Evolutionary conservation across 768 basidiomycete genomes (phyloP), one percentile per base, ranked within the genome.

Genomic region (Calocybe cyanea): DNA sequence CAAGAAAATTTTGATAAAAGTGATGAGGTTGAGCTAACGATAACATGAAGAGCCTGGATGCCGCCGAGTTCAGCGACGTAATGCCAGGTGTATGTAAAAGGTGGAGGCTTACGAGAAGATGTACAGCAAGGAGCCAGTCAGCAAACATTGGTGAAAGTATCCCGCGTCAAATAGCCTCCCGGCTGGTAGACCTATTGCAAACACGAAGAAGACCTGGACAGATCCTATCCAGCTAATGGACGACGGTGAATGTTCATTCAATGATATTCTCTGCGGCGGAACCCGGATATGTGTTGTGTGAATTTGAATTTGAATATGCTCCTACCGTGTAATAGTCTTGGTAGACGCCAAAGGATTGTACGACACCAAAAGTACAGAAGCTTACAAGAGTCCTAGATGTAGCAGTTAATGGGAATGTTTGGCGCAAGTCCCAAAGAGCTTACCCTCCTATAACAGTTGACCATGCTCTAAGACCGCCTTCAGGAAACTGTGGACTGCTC

Each of bases 171-270:
- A 75, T 21, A 73, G 51, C 40, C 66, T 65, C 25, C 72, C 75
- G 8, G 71, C 69, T 17, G 66, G 68, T 23, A 75, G 54, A 20
- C 72, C 75, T 11, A 72, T 50, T 5, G 71, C 67, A 46, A 76
- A 75, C 1, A 75, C 64, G 36, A 75, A 65, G 47, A 76, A 77
- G 10, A 72, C 67, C 56, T 78, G 77, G 3, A 74, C 53, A 5
- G 72, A 73, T 34, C 77, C 77, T 49, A 78, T 77, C 69, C 76
- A 71, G 32, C 72, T 74, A 42, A 73, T 68, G 21, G 71, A 61
- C 2, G 72, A 72, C 0, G 75, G 64, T 5, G 68, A 61, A 48
- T 69, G 67, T 45, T 65, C 65, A 0, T 45, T 63, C 41, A 76
- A 58, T 14, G 61, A 66, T 19, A 62, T 53, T 20, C 68, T 65